Evolutionary conservation across 106 monocot genomes (phyloP).

Genomic region (Agapanthus africanus): DNA sequence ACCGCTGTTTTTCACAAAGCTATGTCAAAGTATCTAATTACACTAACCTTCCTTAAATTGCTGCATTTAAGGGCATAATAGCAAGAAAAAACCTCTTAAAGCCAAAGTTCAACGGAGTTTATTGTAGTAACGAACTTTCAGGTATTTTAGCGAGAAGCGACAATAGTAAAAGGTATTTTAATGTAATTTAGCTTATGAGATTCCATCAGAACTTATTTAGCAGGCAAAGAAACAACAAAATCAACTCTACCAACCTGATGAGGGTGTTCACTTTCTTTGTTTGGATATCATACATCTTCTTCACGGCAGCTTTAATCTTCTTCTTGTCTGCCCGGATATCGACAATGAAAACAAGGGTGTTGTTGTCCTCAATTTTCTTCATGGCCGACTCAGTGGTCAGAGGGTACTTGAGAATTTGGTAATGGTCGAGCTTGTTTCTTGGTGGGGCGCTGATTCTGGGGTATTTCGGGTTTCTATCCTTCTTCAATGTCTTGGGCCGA

Average conservation of each 20-base stretch:
- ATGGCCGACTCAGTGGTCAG: conserved; percentile 40
- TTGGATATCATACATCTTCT: conserved; percentile 37
- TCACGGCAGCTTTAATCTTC: conserved; percentile 50
- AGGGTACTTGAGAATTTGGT: conserved; percentile 40
- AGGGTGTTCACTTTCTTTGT: conserved; percentile 32
- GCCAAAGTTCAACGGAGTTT: no score
- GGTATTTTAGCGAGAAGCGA: no score
- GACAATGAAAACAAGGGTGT: conserved; percentile 50
- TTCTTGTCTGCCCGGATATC: conserved; percentile 51
- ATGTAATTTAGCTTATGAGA: no score
- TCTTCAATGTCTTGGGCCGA: conserved; percentile 39
- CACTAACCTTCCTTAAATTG: no score
- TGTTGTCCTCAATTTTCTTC: conserved; percentile 56
- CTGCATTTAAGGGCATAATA: no score
- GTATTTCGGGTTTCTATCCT: conserved; percentile 33
- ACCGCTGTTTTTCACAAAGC: no score
- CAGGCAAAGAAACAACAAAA: not conserved
- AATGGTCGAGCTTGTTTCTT: conserved; percentile 47
- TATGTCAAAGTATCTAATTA: no score
- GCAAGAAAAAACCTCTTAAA: no score
- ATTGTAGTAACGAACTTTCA: no score
- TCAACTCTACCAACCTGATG: conserved; percentile 18
- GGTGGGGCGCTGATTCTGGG: conserved; percentile 40
- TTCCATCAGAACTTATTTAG: no score
- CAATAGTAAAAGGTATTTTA: no score